Base-by-base conservation (phyloP, 1,139 yeast genomes). In the Hyphopichia wangnamkhiaoensis region DNA sequence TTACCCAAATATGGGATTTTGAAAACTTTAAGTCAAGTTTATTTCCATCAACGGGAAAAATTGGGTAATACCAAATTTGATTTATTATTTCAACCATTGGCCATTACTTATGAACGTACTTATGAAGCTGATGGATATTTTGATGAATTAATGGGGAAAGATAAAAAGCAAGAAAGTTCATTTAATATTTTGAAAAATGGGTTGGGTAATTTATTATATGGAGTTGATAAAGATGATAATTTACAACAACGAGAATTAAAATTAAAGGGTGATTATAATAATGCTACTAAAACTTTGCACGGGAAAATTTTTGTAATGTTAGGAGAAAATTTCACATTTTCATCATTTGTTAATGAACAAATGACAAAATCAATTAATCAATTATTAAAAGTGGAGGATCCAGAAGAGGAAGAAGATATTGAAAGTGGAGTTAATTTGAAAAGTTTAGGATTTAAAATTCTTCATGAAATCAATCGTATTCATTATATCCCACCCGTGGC, bases 1-100 rank as follows among this genome's bases (percentile, higher is more conserved):
- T 69, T 82, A 20, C 87, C 87, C 8, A 82, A 81, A 52, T 80
- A 78, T 50, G 87, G 87, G 13, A 76, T 81, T 42, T 67, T 81
- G 48, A 81, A 80, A 57, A 72, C 69, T 13, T 56, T 74, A 41
- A 63, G 75, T 31, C 61, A 73, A 35, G 63, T 71, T 28, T 82
- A 75, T 43, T 57, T 75, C 10, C 63, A 75, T 32, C 69, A 76
- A 40, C 57, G 69, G 16, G 66, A 73, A 9, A 56, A 63, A 8
- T 72, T 71, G 10, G 63, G 68, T n/a, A 79, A 76, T 45, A 48
- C 63, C 12, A 59, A 71, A 2, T 70, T 70, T 35, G 72, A 72
- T 50, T 46, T 71, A 54, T 46, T 65, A 59, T 61, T 81, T 34
- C 79, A 77, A 44, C 87, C 87, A 0, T 68, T 81, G 4, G 68